A percentile compares a stretch with the other conserved stretches of the same genome.
Evolutionary conservation across 2,329 filamentous ascomycete species (phyloP).

Genomic region (Meredithiella fracta): DNA sequence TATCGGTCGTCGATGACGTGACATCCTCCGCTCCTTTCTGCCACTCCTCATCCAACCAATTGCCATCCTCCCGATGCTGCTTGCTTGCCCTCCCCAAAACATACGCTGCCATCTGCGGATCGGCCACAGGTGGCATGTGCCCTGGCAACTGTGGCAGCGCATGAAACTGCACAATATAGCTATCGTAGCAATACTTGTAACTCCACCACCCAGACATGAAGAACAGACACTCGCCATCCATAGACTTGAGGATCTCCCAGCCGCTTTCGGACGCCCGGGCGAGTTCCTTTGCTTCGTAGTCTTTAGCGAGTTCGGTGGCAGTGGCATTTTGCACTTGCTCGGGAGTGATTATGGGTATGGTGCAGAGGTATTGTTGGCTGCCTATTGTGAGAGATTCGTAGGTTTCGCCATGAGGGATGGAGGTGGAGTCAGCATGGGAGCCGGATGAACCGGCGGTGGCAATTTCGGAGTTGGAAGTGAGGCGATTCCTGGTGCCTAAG

Average conservation of each 20-base stretch:
- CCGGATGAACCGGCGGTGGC: conserved; percentile 22
- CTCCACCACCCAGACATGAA: conserved; percentile 82
- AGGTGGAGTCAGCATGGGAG: background rate
- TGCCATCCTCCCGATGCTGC: conserved; percentile 17
- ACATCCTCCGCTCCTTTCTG: conserved; percentile 16
- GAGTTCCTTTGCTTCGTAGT: conserved; percentile 66
- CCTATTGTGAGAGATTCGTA: conserved; percentile 65
- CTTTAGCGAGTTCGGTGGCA: conserved; percentile 48
- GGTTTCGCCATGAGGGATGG: conserved; percentile 18
- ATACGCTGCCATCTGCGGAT: conserved; percentile 60
- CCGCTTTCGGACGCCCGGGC: conserved; percentile 60
- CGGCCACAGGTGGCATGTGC: conserved; percentile 59
- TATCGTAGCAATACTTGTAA: conserved; percentile 84
- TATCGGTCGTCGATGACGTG: conserved; percentile 25
- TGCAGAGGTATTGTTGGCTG: conserved; percentile 63
- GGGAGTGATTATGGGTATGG: conserved; percentile 54
- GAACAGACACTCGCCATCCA: conserved; percentile 71
- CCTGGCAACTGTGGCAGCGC: conserved; percentile 52
- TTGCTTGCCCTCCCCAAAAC: conserved; percentile 43
- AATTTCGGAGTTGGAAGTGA: conserved; percentile 21
- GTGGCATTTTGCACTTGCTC: conserved; percentile 43
- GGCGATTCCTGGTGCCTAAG: conserved; percentile 7
- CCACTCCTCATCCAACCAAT: conserved; percentile 18
- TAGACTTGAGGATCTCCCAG: conserved; percentile 60
- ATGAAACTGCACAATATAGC: conserved; percentile 80